A percentile compares a stretch with the other conserved stretches of the same genome.
phyloP scores from a whole-genome alignment of 2,329 filamentous ascomycete species.

The Neurospora sp. region DNA sequence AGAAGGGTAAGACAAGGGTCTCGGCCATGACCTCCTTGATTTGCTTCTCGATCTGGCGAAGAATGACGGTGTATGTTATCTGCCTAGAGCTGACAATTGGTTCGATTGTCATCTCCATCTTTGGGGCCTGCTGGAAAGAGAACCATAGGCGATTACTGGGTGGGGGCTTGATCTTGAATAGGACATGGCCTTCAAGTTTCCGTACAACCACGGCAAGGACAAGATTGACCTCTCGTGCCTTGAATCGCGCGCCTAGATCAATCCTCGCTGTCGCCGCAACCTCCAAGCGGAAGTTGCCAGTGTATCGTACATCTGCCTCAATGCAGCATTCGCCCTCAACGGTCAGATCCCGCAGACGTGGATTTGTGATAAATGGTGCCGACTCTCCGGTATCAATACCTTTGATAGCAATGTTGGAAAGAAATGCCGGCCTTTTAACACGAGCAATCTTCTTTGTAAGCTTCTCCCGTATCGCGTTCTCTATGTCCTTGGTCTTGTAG shows the following conservation, averaged over 20 bases:
- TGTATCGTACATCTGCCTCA: conserved; percentile 82
- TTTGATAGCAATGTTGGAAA: conserved; percentile 74
- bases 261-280: conserved; percentile 89
- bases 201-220: conserved; percentile 79
- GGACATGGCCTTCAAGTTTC: conserved; percentile 72
- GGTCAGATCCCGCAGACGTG: conserved; percentile 77
- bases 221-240: conserved; percentile 80
- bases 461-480: conserved; percentile 70
- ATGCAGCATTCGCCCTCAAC: conserved; percentile 84
- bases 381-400: conserved; percentile 79
- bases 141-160: conserved; percentile 97
- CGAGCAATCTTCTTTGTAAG: conserved; percentile 94
- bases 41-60: conserved; percentile 86
- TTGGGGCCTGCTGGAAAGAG: conserved; percentile 86
- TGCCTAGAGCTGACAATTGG: conserved; percentile 92
- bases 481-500: conserved; percentile 75
- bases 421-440: conserved; percentile 83
- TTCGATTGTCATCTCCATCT: conserved; percentile 88
- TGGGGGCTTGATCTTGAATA: conserved; percentile 85
- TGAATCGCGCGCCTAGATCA: conserved; percentile 81
- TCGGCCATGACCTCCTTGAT: conserved; percentile 93
- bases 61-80: conserved; percentile 87
- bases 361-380: conserved; percentile 81
- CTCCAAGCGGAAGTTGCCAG: conserved; percentile 80
- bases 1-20: conserved; percentile 84